Conservation (phyloP, 2,329 filamentous ascomycete species). For the Fusarium torreyae region DNA sequence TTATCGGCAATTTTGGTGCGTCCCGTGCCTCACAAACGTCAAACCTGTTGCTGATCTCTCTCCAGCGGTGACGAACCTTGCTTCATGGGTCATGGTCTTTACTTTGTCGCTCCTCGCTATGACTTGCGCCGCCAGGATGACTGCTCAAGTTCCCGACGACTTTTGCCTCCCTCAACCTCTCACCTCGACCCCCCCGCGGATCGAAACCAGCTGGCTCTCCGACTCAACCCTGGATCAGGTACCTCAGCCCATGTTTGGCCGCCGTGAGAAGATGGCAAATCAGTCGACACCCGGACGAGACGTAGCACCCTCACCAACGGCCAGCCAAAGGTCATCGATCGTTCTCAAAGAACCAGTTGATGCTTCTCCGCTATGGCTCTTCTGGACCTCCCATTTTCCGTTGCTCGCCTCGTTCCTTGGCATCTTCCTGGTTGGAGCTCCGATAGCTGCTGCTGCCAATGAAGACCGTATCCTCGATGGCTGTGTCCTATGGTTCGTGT, state of each 20-base stretch:
- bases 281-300: conserved; percentile 5
- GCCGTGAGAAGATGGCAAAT: conserved; percentile 19
- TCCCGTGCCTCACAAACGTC: background rate
- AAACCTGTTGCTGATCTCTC: conserved; percentile 22
- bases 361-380: conserved; percentile 22
- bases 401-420: conserved; percentile 50
- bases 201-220: conserved; percentile 43
- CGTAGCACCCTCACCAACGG: conserved; percentile 1
- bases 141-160: conserved; percentile 13
- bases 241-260: background rate
- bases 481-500: conserved; percentile 64
- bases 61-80: conserved; percentile 55
- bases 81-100: conserved; percentile 56
- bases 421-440: conserved; percentile 59
- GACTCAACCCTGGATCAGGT: conserved; percentile 39
- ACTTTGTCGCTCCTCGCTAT: conserved; percentile 45
- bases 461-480: conserved; percentile 62
- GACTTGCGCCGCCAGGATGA: conserved; percentile 19
- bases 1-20: conserved; percentile 63
- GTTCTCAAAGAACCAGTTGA: background rate
- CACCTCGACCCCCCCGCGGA: conserved; percentile 4
- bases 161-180: conserved; percentile 23
- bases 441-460: conserved; percentile 53
- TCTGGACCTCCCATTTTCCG: conserved; percentile 49
- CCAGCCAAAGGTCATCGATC: conserved; percentile 27